Conservation (phyloP, 176 grass and related monocot genomes). For the Carex kokanica region DNA sequence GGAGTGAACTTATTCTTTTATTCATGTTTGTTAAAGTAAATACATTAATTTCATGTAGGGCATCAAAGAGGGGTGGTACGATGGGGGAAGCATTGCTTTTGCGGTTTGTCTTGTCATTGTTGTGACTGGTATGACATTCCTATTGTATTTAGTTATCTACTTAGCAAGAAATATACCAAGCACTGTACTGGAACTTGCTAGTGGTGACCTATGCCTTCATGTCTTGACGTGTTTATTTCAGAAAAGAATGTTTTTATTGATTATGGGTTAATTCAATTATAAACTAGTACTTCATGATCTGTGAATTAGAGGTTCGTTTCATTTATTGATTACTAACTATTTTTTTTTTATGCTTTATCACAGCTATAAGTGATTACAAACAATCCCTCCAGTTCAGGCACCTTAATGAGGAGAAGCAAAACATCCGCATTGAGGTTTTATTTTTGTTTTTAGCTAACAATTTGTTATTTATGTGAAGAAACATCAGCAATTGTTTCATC, state of each 20-base stretch:
- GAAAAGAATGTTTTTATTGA: not conserved
- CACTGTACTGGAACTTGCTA: not conserved
- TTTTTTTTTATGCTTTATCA: conserved; percentile 27
- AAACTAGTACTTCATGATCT: conserved; percentile 1
- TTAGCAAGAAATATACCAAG: not conserved
- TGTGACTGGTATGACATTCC: conserved; percentile 70
- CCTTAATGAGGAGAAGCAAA: conserved; percentile 94
- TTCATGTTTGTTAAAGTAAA: conserved; percentile 25
- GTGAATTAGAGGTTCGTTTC: not conserved
- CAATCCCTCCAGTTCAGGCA: conserved; percentile 88
- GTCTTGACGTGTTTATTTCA: not conserved
- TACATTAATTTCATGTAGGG: conserved; percentile 59
- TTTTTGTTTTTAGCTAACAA: conserved; percentile 31
- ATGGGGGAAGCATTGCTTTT: conserved; percentile 91
- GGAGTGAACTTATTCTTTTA: conserved; percentile 16
- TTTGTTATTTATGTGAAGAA: conserved; percentile 2
- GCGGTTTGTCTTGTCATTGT: conserved; percentile 90
- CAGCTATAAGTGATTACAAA: conserved; percentile 88
- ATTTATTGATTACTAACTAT: conserved; percentile 21
- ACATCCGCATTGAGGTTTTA: conserved; percentile 83
- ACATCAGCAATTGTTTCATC: not conserved
- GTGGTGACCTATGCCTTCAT: not conserved
- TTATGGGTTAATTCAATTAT: not conserved
- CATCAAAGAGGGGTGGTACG: conserved; percentile 93
- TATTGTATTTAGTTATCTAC: conserved; percentile 24